Evolutionary conservation across 768 basidiomycete species (phyloP).

Genomic region (Boletales sp.): DNA sequence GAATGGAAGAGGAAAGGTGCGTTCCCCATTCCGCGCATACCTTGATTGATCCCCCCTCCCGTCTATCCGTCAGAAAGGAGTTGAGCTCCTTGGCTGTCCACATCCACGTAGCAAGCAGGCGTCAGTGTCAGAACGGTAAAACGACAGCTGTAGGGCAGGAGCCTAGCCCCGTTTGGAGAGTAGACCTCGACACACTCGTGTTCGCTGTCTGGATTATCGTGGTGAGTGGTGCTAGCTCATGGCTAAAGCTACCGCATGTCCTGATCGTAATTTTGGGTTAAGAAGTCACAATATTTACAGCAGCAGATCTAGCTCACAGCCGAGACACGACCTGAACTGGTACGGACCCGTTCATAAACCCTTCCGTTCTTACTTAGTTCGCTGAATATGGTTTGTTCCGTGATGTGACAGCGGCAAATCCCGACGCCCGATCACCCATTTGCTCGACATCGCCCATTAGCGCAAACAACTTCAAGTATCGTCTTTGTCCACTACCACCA

Average conservation of each 20-base stretch:
- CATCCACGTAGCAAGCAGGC: too few species aligned
- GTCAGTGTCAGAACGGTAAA: too few species aligned
- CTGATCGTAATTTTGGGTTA: slow-evolving; percentile 16
- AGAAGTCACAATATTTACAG: background rate
- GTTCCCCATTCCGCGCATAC: slow-evolving; percentile 10
- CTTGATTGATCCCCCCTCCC: background rate
- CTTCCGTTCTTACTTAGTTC: slow-evolving; percentile 23
- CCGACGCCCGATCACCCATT: slow-evolving; percentile 57
- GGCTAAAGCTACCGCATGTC: slow-evolving; percentile 8
- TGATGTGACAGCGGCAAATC: slow-evolving; percentile 43
- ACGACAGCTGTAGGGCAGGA: too few species aligned
- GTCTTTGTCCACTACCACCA: slow-evolving; percentile 36
- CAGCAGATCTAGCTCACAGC: background rate
- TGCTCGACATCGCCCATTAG: slow-evolving; percentile 36
- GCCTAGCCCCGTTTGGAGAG: too few species aligned
- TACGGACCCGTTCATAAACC: slow-evolving; percentile 26
- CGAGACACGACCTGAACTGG: slow-evolving; percentile 14
- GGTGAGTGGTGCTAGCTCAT: slow-evolving; percentile 16
- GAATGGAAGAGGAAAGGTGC: slow-evolving; percentile 4
- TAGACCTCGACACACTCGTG: too few species aligned
- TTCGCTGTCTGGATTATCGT: too few species aligned
- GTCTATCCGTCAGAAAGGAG: background rate
- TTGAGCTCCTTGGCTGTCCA: too few species aligned
- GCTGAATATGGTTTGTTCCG: slow-evolving; percentile 38
- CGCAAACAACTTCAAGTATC: slow-evolving; percentile 28